These are phyloP conservation scores for Backusella mclennaniae DNA, from an alignment of 192 early-diverging fungal genomes.

Conservation along the genomic window DNA sequence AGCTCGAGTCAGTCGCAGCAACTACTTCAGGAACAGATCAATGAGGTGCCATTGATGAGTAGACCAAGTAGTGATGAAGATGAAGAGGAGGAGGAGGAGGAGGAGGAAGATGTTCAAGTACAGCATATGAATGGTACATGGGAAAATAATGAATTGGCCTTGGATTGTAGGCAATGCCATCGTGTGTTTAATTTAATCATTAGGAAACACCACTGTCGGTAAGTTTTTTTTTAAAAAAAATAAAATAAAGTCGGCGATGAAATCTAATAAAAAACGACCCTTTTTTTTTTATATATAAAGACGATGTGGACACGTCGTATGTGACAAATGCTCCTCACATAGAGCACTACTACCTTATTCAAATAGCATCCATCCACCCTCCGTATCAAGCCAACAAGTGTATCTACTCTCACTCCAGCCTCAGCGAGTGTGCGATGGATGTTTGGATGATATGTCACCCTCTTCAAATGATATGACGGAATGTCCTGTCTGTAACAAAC, in stretches of 20 bases:
- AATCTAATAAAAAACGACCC: neutral
- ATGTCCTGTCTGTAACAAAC: constrained; percentile 67
- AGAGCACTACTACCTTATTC: constrained; percentile 8
- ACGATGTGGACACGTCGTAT: constrained; percentile 26
- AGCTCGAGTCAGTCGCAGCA: neutral
- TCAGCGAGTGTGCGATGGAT: constrained; percentile 24
- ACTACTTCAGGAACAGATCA: constrained; percentile 2
- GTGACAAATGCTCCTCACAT: constrained; percentile 24
- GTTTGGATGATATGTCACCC: constrained; percentile 6
- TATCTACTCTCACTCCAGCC: constrained; percentile 13
- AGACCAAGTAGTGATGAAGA: neutral
- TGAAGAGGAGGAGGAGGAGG: neutral
- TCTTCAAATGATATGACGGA: constrained; percentile 62
- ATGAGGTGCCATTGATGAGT: neutral
- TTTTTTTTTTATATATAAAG: neutral
- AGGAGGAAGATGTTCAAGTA: neutral
- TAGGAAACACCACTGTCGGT: constrained; percentile 24
- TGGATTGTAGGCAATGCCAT: constrained; percentile 18
- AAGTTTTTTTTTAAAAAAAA: constrained; percentile 7
- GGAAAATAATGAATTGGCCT: constrained; percentile 16
- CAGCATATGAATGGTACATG: neutral
- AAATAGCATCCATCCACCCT: constrained; percentile 7
- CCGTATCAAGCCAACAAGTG: neutral
- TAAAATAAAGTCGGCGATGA: neutral
- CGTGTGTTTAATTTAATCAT: constrained; percentile 22